Evolutionary conservation across 192 early-diverging fungal species (phyloP), one percentile per base, ranked within the genome.

Genomic region (Chytriomyces hyalinus): DNA sequence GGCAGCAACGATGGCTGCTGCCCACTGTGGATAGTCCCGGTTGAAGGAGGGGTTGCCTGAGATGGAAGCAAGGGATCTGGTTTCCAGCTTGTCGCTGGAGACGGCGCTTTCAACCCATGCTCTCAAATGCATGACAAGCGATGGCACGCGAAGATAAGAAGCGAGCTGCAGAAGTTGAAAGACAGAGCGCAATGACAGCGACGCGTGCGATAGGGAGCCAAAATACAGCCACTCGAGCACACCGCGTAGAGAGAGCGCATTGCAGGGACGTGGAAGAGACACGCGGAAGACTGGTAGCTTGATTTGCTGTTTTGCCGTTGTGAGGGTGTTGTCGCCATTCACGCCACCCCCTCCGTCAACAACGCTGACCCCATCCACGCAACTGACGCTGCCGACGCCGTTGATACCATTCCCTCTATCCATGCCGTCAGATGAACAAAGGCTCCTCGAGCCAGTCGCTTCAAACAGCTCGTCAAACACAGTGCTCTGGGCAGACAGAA

Each of bases 211-310:
- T 4, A 9, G 26, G 1, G 13, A 43, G 6, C 72, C 72, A 48
- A 73, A 73, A 49, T 73, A 73, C 26, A 63, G n/a, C 72, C 72
- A 73, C 47, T 73, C 72, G 61, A 73, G 72, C 24, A 63, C 72
- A 10, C 20, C 22, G 45, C 72, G 72, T 9, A 73, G 22, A 60
- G 13, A 11, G 20, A 8, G 48, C 2, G 67, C 13, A 46, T 1
- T 68, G 8, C n/a, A 24, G 11, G 70, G 22, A 20, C 36, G 49
- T 43, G 70, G 70, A n/a, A 72, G 43, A 10, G 13, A 13, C 3
- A 72, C 50, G 53, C 9, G 13, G 24, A 72, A n/a, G 9, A 26
- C 50, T n/a, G 70, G 67, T 46, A 36, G 36, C 3, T 36, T 36
- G 36, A 36, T 36, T 36, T 36, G 36, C 36, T 36, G 36, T 36